Percentiles rank a stretch among this genome's conserved stretches.
Evolutionary conservation across 2,329 filamentous ascomycete species (phyloP).

Genomic region (Hawksworthiomyces lignivorus): DNA sequence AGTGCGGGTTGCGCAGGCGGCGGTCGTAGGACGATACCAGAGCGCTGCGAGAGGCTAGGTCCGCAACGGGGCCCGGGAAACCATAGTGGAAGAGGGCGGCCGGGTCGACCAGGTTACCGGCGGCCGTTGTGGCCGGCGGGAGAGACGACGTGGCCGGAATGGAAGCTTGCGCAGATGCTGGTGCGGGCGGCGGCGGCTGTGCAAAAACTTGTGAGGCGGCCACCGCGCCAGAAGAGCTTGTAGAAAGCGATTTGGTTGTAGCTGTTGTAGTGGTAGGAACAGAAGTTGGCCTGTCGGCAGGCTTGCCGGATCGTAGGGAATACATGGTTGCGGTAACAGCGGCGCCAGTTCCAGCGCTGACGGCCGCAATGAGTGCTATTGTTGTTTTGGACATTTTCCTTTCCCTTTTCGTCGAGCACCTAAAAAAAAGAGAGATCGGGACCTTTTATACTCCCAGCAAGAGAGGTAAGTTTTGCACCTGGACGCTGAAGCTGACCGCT

Average conservation of each 20-base stretch:
- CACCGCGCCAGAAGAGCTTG: slow-evolving; percentile 27
- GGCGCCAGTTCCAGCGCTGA: slow-evolving; percentile 69
- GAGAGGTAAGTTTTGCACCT: no score
- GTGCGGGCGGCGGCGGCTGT: slow-evolving; percentile 23
- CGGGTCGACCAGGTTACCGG: slow-evolving; percentile 55
- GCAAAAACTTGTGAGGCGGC: slow-evolving; percentile 52
- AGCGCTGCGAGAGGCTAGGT: slow-evolving; percentile 68
- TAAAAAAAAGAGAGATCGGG: no score
- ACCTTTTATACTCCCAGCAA: no score
- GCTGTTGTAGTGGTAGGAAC: slow-evolving; percentile 25
- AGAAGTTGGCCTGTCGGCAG: slow-evolving; percentile 29
- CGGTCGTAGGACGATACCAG: slow-evolving; percentile 88
- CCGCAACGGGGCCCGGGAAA: slow-evolving; percentile 83
- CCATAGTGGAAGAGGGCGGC: slow-evolving; percentile 75
- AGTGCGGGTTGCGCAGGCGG: slow-evolving; percentile 81
- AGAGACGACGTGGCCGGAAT: slow-evolving; percentile 52
- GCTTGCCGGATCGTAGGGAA: slow-evolving; percentile 44
- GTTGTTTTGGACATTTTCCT: slow-evolving; percentile 67
- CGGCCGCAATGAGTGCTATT: slow-evolving; percentile 65
- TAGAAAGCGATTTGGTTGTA: slow-evolving; percentile 20
- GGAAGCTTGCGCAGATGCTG: slow-evolving; percentile 25
- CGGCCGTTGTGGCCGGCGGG: slow-evolving; percentile 16
- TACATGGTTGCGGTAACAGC: slow-evolving; percentile 64
- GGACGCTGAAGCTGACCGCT: no score
- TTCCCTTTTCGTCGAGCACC: no score